Evolutionary conservation across 78 protist species (phyloP).

Genomic region (Pelomyxa schiedti): DNA sequence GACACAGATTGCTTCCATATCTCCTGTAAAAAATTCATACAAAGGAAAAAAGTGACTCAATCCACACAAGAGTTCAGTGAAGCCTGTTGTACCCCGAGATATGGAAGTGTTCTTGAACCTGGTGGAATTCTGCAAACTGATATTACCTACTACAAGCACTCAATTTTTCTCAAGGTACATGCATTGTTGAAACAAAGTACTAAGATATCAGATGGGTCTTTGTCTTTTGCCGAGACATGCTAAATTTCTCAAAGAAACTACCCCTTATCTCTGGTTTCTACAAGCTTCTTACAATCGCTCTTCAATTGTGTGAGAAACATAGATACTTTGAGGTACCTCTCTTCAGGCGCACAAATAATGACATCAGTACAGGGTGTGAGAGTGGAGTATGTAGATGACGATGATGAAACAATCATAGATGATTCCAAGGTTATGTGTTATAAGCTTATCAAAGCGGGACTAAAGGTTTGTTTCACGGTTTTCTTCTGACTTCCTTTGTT

Average conservation of each 20-base stretch:
- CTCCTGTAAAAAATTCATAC: too few relatives aligned
- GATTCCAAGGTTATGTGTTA: constrained; percentile 24
- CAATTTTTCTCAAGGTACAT: constrained; percentile 6
- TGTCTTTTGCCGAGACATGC: constrained; percentile 43
- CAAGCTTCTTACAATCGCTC: constrained; percentile 19
- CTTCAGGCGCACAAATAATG: background rate
- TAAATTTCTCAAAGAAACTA: constrained; percentile 10
- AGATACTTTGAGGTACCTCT: constrained; percentile 6
- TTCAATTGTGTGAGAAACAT: constrained; percentile 15
- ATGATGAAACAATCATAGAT: constrained; percentile 23
- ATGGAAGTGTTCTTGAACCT: too few relatives aligned
- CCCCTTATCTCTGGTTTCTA: constrained; percentile 51
- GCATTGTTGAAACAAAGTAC: too few relatives aligned
- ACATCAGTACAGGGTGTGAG: background rate
- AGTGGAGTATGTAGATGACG: background rate
- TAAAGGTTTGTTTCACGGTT: too few relatives aligned
- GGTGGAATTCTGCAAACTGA: constrained; percentile 34
- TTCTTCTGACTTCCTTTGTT: too few relatives aligned
- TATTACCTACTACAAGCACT: constrained; percentile 10
- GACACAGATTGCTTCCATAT: too few relatives aligned
- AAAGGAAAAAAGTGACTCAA: too few relatives aligned
- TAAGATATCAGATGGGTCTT: constrained; percentile 43
- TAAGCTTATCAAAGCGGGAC: constrained; percentile 31
- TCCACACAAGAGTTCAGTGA: too few relatives aligned
- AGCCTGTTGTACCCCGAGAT: too few relatives aligned